phyloP scores from a whole-genome alignment of 2,329 filamentous ascomycete genomes.

The Xylariaceae sp. region DNA sequence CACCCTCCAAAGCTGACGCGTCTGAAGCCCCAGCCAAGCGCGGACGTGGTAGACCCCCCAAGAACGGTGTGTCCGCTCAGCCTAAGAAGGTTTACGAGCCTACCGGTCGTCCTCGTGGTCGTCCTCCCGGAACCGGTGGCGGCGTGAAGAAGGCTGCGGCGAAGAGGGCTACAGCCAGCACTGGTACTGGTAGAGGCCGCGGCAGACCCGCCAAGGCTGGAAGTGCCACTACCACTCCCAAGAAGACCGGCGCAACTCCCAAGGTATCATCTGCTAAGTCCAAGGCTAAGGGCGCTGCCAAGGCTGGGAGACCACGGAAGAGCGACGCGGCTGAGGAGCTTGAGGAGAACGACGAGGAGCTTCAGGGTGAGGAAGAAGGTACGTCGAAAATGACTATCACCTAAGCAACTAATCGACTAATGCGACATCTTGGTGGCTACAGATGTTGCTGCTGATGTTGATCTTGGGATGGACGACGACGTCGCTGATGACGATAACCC shows the following conservation, averaged over 20 bases:
- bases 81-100: slow-evolving; percentile 47
- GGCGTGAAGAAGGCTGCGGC: slow-evolving; percentile 40
- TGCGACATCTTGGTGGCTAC: neutral
- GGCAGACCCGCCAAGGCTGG: slow-evolving; percentile 47
- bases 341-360: slow-evolving; percentile 38
- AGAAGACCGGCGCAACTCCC: slow-evolving; percentile 38
- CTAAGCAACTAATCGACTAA: slow-evolving; percentile 4
- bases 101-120: slow-evolving; percentile 55
- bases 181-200: slow-evolving; percentile 41
- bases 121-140: slow-evolving; percentile 51
- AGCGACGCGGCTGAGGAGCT: slow-evolving; percentile 35
- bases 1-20: slow-evolving; percentile 28
- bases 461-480: slow-evolving; percentile 33
- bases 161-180: slow-evolving; percentile 26
- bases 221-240: slow-evolving; percentile 36
- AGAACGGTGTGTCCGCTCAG: slow-evolving; percentile 44
- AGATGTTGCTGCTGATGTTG: slow-evolving; percentile 30
- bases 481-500: slow-evolving; percentile 30
- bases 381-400: slow-evolving; percentile 1
- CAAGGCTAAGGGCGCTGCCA: slow-evolving; percentile 29
- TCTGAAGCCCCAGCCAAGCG: slow-evolving; percentile 42
- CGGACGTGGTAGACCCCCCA: too few species aligned
- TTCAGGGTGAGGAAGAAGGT: slow-evolving; percentile 34
- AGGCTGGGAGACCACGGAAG: slow-evolving; percentile 38
- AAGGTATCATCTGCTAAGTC: slow-evolving; percentile 31